Conservation (phyloP, 768 basidiomycete species). For the Leucocoprinus birnbaumii region DNA sequence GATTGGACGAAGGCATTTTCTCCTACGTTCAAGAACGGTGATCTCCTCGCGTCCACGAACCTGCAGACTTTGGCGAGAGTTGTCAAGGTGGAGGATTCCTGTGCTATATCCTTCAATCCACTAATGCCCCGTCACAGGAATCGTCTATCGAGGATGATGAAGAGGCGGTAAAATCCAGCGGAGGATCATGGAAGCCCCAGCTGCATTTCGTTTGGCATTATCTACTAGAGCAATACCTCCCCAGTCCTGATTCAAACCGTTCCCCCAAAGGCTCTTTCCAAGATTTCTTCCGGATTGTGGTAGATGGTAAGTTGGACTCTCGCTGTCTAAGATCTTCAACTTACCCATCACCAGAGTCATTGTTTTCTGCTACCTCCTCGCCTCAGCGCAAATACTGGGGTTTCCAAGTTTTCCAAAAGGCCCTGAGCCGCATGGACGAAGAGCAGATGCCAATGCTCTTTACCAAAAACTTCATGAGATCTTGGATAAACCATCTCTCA, state of each 20-base stretch:
- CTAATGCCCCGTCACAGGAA: conserved; percentile 40
- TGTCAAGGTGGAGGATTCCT: conserved; percentile 58
- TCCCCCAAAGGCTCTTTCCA: conserved; percentile 64
- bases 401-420: conserved; percentile 86
- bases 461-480: conserved; percentile 93
- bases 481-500: conserved; percentile 95
- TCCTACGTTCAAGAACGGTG: conserved; percentile 74
- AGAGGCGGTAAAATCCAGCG: conserved; percentile 43
- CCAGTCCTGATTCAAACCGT: conserved; percentile 34
- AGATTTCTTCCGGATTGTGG: conserved; percentile 88
- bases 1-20: conserved; percentile 66
- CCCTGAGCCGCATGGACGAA: conserved; percentile 63
- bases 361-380: conserved; percentile 83
- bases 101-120: background rate
- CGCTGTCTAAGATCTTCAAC: background rate
- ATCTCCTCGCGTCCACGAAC: conserved; percentile 70
- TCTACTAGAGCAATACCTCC: conserved; percentile 74
- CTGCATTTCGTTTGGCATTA: conserved; percentile 91
- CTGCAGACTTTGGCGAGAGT: conserved; percentile 71
- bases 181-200: conserved; percentile 81
- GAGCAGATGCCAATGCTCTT: conserved; percentile 83
- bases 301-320: conserved; percentile 68
- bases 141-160: conserved; percentile 53
- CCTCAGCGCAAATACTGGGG: conserved; percentile 93
- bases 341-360: conserved; percentile 54